Conservation (phyloP, 768 basidiomycete species). For the Macrolepiota dolichaula region DNA sequence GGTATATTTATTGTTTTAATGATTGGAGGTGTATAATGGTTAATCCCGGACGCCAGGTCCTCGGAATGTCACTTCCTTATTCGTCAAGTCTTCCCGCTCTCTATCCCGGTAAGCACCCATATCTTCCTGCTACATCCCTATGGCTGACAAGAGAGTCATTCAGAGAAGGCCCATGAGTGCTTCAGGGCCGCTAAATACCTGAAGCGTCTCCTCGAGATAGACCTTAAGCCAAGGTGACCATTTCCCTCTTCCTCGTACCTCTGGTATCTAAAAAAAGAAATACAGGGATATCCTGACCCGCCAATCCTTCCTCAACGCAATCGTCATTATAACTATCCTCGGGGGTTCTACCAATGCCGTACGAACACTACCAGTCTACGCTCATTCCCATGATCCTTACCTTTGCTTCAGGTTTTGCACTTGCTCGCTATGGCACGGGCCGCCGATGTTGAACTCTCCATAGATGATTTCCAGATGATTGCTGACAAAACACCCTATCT, state of each 20-base stretch:
- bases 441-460: slow-evolving; percentile 63
- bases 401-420: slow-evolving; percentile 61
- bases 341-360: slow-evolving; percentile 91
- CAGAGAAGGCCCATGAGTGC: slow-evolving; percentile 84
- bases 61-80: slow-evolving; percentile 85
- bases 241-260: neutral
- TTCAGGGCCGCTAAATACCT: slow-evolving; percentile 74
- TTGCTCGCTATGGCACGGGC: slow-evolving; percentile 83
- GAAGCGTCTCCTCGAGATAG: slow-evolving; percentile 67
- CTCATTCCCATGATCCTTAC: neutral
- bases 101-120: slow-evolving; percentile 49
- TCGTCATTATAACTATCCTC: slow-evolving; percentile 72
- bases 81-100: slow-evolving; percentile 76
- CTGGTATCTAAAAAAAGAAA: neutral
- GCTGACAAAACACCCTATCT: slow-evolving; percentile 80
- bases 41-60: slow-evolving; percentile 31
- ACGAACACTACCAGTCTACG: slow-evolving; percentile 17
- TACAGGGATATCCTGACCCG: slow-evolving; percentile 42
- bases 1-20: slow-evolving; percentile 18
- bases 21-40: neutral
- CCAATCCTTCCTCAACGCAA: slow-evolving; percentile 75
- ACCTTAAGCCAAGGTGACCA: slow-evolving; percentile 73
- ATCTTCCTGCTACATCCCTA: neutral
- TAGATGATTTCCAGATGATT: slow-evolving; percentile 85
- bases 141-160: neutral